Evolutionary conservation across 1,284 basidiomycete genomes (phyloP).

Genomic region (Pseudozyma thailandica): DNA sequence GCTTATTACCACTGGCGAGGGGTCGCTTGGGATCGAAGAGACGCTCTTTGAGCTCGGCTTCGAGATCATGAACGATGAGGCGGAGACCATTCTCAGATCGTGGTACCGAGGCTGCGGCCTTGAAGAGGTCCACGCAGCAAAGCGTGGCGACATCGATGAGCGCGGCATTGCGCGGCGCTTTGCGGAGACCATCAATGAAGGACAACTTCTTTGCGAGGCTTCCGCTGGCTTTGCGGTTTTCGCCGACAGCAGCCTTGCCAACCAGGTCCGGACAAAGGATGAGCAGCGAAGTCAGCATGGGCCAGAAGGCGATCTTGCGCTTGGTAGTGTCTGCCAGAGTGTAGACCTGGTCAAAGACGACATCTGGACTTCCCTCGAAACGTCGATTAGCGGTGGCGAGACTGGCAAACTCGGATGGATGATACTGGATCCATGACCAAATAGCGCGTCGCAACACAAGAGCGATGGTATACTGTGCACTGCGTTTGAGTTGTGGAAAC

Average conservation of each 20-base stretch:
- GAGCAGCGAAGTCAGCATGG: constrained; percentile 80
- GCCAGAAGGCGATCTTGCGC: constrained; percentile 78
- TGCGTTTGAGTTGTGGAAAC: constrained; percentile 83
- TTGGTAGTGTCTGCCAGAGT: constrained; percentile 69
- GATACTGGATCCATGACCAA: constrained; percentile 91
- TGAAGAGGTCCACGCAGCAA: constrained; percentile 83
- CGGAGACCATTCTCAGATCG: constrained; percentile 75
- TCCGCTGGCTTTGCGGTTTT: constrained; percentile 62
- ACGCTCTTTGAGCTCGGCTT: constrained; percentile 56
- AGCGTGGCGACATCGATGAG: constrained; percentile 76
- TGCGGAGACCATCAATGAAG: constrained; percentile 69
- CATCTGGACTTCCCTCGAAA: constrained; percentile 66
- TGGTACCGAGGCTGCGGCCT: constrained; percentile 78
- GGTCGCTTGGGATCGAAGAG: constrained; percentile 60
- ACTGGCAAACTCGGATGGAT: constrained; percentile 82
- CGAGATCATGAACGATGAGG: constrained; percentile 71
- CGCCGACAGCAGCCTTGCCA: constrained; percentile 69
- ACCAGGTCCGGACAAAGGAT: constrained; percentile 82
- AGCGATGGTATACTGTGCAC: constrained; percentile 79
- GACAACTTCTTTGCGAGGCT: constrained; percentile 69
- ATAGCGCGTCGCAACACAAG: constrained; percentile 81
- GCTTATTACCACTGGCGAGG: constrained; percentile 42
- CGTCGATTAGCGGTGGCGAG: constrained; percentile 71
- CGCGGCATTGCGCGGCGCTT: constrained; percentile 57
- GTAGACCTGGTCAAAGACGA: constrained; percentile 66